Evolutionary conservation across 1,284 basidiomycete genomes (phyloP), one percentile per base, ranked within the genome.

Genomic region (Xerocomus amazonicus): DNA sequence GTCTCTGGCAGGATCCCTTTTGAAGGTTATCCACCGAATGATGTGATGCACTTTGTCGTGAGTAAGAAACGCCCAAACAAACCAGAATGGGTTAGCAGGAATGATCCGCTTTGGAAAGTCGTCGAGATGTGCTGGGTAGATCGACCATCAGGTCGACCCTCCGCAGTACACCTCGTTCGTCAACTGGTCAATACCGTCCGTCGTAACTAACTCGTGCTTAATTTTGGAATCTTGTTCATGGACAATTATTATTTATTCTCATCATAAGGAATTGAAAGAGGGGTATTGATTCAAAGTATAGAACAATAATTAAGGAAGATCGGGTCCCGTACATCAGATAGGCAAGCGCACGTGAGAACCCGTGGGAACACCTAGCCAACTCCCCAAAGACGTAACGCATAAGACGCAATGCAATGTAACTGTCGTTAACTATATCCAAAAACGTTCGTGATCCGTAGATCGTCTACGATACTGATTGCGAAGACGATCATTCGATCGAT

Each of bases 401-500:
- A 34, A 9, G 28, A 48, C 29, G 19, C 14, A 44, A 27, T 27
- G 14, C 36, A 50, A 31, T 8, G 12, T 17, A 23, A 23, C 19
- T 23, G 19, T 23, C 19, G 19, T 42, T 50, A 44, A 28, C 14
- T 29, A 47, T 41, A 44, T 47, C 54, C 46, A 43, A 49, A 51
- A 42, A 45, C 10, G 34, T 44, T 52, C 48, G 9, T 50, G 42
- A 44, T 17, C 27, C 28, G 44, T 35, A 28, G 29, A 16, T 50
- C 44, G 19, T 44, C 29, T 17, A 14, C 36, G 16, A 23, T n/a
- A 17, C 33, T 34, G 26, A 43, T n/a, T 34, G 31, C 12, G 26
- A 39, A 3, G 50, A 28, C 1, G 12, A 54, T 71, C 56, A 80
- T 63, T 80, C 76, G 47, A 77, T 80, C 16, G 80, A 78, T 58